These are phyloP conservation scores for Tothia fuscella DNA, from an alignment of 2,329 filamentous ascomycete species.

Conservation along the genomic window DNA sequence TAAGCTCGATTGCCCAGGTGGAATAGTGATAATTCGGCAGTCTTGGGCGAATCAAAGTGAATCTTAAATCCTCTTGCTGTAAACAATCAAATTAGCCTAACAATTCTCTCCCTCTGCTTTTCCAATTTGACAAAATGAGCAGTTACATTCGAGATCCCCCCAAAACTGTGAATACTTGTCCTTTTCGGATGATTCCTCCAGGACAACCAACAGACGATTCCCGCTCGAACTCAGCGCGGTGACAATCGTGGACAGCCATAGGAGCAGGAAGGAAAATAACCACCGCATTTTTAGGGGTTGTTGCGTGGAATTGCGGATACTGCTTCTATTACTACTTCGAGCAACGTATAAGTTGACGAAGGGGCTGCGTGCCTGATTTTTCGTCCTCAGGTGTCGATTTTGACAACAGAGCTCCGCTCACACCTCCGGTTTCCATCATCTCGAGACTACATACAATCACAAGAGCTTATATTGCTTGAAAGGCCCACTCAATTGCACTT, in stretches of 20 bases:
- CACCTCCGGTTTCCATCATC: neutral
- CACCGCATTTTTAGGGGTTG: no score
- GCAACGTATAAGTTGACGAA: slow-evolving; percentile 6
- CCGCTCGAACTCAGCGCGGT: slow-evolving; percentile 71
- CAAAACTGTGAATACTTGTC: slow-evolving; percentile 73
- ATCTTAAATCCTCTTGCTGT: slow-evolving; percentile 74
- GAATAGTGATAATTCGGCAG: slow-evolving; percentile 65
- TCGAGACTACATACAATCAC: no score
- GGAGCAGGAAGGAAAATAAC: slow-evolving; percentile 56
- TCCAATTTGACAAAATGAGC: neutral
- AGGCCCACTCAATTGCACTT: no score
- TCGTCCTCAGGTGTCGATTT: neutral
- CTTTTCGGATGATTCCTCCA: slow-evolving; percentile 75
- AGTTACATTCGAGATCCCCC: slow-evolving; percentile 56
- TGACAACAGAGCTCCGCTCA: neutral
- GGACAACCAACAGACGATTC: slow-evolving; percentile 67
- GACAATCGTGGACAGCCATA: slow-evolving; percentile 43
- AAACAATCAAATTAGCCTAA: neutral
- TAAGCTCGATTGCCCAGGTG: slow-evolving; percentile 76
- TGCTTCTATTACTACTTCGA: slow-evolving; percentile 12
- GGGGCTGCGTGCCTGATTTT: neutral
- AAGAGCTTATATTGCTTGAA: no score
- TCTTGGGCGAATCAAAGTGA: slow-evolving; percentile 73
- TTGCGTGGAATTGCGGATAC: slow-evolving; percentile 21
- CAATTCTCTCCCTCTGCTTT: neutral